Base-by-base conservation (phyloP, 2,329 filamentous ascomycete species). In the Pestalotiopsis sp. region DNA sequence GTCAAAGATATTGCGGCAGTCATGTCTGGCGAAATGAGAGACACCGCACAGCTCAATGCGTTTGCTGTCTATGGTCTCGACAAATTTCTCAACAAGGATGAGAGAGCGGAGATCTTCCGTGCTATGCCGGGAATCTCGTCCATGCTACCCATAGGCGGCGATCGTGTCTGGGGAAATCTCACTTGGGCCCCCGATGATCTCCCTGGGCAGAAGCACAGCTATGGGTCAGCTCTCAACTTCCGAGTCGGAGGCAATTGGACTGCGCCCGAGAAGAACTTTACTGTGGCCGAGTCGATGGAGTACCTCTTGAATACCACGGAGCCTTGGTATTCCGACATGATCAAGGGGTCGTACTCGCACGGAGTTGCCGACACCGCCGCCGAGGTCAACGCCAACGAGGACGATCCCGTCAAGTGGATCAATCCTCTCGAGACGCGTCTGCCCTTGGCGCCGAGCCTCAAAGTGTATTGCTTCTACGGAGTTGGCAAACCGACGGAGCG, bases 391-490 rank as follows among this genome's bases (percentile, higher is more conserved):
- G 89, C 87, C 65, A 96, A 96, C 78, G 91, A 95, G 75, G 81
- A 89, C n/a, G 87, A 93, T 71, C 89, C 89, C 2, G 85, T 83
- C 64, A 99, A 97, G 78, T 99, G 96, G 96, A 89, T 97, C 70
- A 99, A 99, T 77, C 96, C 96, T 0, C 88, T 98, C 1, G 95
- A 98, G 79, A 93, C 93, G 0, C 89, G 95, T 2, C 85, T 98
- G 0, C 96, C 96, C 0, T 85, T 94, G 23, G 95, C 96, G 1
- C 95, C 96, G 0, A 93, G 90, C 76, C 84, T 99, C 76, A 98
- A 97, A 79, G 93, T 99, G 13, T 98, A 95, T 82, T 98, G 96
- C 82, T 98, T 99, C 83, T 98, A 99, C 78, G 96, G 93, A 23
- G 90, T 97, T 4, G 95, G 95, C 2, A 99, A 98, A 79, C 92